phyloP scores from a whole-genome alignment of 345 rosid species.

The Eucalyptus brandiana region DNA sequence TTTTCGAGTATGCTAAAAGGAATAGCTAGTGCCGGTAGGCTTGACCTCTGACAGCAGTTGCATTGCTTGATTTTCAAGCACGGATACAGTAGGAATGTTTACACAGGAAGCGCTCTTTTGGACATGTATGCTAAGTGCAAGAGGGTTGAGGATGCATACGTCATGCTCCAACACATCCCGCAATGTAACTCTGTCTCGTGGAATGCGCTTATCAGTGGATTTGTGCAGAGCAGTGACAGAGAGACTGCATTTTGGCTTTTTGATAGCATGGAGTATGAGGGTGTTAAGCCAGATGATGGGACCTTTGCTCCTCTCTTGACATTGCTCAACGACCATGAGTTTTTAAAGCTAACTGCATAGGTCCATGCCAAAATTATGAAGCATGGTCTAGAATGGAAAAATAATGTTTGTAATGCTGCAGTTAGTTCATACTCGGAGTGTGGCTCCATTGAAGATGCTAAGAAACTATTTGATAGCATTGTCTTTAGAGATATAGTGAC shows the following conservation, averaged over 20 bases:
- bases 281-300: conserved; percentile 43
- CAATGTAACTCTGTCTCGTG: conserved; percentile 52
- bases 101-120: conserved; percentile 50
- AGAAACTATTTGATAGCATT: conserved; percentile 40
- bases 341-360: conserved; percentile 18
- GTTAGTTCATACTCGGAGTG: conserved; percentile 53
- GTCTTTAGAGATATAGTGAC: conserved; percentile 41
- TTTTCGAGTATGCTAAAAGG: conserved; percentile 64
- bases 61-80: conserved; percentile 42
- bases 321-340: conserved; percentile 38
- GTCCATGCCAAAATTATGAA: conserved; percentile 52
- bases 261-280: conserved; percentile 39
- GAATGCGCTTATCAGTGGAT: conserved; percentile 73
- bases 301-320: conserved; percentile 71
- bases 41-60: conserved; percentile 40
- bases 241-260: conserved; percentile 39
- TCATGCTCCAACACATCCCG: conserved; percentile 29
- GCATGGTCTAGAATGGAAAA: conserved; percentile 26
- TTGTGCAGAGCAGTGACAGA: conserved; percentile 28
- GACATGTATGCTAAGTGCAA: conserved; percentile 70
- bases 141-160: conserved; percentile 35
- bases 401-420: conserved; percentile 48
- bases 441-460: conserved; percentile 43
- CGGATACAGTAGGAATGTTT: conserved; percentile 35
- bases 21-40: conserved; percentile 24